phyloP scores from a whole-genome alignment of 2,329 filamentous ascomycete species.

The Aspergillus awamori region DNA sequence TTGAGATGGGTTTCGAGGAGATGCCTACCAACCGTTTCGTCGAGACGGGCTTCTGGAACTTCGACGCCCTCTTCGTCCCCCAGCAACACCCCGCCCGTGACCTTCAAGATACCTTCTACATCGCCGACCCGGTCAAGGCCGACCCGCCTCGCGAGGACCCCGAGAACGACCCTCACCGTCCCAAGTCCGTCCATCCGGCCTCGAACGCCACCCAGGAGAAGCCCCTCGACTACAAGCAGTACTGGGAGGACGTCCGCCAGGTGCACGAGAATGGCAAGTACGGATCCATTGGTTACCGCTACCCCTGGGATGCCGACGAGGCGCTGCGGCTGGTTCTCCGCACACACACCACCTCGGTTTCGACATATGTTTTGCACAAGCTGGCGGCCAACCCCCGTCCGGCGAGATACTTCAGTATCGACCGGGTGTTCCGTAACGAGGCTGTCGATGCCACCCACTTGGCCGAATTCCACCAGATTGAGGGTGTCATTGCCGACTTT shows the following conservation, averaged over 20 bases:
- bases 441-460: conserved; percentile 95
- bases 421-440: conserved; percentile 97
- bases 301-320: conserved; percentile 89
- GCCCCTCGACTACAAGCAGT: conserved; percentile 72
- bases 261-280: conserved; percentile 92
- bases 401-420: conserved; percentile 97
- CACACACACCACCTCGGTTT: conserved; percentile 94
- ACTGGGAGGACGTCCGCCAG: conserved; percentile 83
- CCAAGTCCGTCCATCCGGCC: conserved; percentile 41
- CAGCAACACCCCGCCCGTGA: conserved; percentile 98
- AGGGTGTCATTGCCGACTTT: conserved; percentile 98
- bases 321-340: conserved; percentile 84
- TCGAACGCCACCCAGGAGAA: conserved; percentile 54
- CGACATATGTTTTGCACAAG: conserved; percentile 86
- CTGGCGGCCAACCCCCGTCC: conserved; percentile 81
- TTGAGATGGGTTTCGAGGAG: conserved; percentile 97
- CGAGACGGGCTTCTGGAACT: conserved; percentile 99
- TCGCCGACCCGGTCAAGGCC: conserved; percentile 80
- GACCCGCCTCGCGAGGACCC: conserved; percentile 66
- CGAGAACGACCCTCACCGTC: conserved; percentile 41
- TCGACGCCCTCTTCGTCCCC: conserved; percentile 93
- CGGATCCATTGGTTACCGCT: conserved; percentile 93
- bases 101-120: conserved; percentile 98
- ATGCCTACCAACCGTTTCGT: conserved; percentile 95
- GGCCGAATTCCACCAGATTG: conserved; percentile 97